Base-by-base conservation (phyloP, 164 flowering plant species). In the Nelumbo lutea region DNA sequence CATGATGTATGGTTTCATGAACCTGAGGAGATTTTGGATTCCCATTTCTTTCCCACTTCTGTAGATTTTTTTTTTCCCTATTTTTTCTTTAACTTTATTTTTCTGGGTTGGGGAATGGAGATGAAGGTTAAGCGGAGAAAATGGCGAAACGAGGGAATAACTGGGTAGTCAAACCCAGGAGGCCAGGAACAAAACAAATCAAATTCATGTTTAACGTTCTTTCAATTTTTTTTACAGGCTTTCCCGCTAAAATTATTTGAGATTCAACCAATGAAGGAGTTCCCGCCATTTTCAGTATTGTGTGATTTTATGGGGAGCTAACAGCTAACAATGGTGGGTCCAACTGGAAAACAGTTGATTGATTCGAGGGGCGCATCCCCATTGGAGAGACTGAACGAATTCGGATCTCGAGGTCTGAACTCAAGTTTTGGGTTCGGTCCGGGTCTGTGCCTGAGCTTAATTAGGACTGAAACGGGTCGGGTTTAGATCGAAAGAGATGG, bases 1-100 rank as follows among this genome's bases (percentile, higher is more conserved):
- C 64, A 84, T 76, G 55, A 81, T 74, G 75, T 78, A 87, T 56
- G 98, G 98, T 66, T 87, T 92, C 90, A 90, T 79, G 83, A 88
- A 88, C 76, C 75, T 82, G 69, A 92, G 91, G 47, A 92, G 96
- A 77, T 83, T 83, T 70, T 85, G 83, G 77, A 90, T 92, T 38
- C 98, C 96, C 96, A 90, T 91, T 75, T 80, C 44, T 52, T 66
- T 15, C 42, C 65, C 9, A 2, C 10, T 5, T 14, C 42, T 2
- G 46, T 48, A 41, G 45, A 42, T 41, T 1, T 60, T 46, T 42
- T 44, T 7, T 60, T 40, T 59, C 6, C 6, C 9, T 3, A 1
- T 40, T 15, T 56, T 40, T 9, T 59, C 10, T 40, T 40, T 8
- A 2, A 43, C 9, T 2, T 39, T 60, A 3, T 10, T 10, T 60